phyloP scores from a whole-genome alignment of 768 basidiomycete species.

The Tulasnella sp. region DNA sequence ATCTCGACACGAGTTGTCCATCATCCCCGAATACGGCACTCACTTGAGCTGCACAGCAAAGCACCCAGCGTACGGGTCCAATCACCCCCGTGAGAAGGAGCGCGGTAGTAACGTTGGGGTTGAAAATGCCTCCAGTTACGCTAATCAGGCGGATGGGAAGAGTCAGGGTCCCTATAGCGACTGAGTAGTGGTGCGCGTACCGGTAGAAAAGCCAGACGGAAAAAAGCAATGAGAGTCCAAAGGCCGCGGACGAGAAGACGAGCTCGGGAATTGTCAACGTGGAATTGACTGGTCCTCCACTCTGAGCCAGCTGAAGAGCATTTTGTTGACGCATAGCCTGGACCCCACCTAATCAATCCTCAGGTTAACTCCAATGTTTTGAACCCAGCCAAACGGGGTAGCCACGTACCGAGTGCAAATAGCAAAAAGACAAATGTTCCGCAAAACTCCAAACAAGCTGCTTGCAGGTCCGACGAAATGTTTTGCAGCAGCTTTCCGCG shows the following conservation, averaged over 20 bases:
- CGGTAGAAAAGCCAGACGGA: constrained; percentile 11
- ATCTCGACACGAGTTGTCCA: too few relatives aligned
- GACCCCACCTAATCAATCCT: constrained; percentile 16
- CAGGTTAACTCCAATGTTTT: too few relatives aligned
- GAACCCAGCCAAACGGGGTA: constrained; percentile 6
- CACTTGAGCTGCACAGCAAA: constrained; percentile 17
- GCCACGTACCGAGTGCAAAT: neutral
- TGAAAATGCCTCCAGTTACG: constrained; percentile 16
- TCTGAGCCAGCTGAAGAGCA: neutral
- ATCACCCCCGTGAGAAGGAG: constrained; percentile 17
- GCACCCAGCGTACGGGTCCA: constrained; percentile 14
- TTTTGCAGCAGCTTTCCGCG: too few relatives aligned
- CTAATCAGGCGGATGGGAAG: neutral
- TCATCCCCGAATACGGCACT: neutral
- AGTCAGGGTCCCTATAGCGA: neutral
- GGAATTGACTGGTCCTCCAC: constrained; percentile 2
- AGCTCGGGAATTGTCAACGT: constrained; percentile 16
- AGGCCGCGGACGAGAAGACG: constrained; percentile 14
- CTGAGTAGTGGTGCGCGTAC: neutral
- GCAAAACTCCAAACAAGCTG: constrained; percentile 9
- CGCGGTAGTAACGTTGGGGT: constrained; percentile 15
- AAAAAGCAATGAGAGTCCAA: constrained; percentile 13
- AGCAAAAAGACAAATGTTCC: constrained; percentile 11
- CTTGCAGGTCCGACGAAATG: constrained; percentile 6
- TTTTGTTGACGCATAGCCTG: constrained; percentile 13